Conservation (phyloP, 306 rosid genomes). For the Macrotyloma uniflorum region DNA sequence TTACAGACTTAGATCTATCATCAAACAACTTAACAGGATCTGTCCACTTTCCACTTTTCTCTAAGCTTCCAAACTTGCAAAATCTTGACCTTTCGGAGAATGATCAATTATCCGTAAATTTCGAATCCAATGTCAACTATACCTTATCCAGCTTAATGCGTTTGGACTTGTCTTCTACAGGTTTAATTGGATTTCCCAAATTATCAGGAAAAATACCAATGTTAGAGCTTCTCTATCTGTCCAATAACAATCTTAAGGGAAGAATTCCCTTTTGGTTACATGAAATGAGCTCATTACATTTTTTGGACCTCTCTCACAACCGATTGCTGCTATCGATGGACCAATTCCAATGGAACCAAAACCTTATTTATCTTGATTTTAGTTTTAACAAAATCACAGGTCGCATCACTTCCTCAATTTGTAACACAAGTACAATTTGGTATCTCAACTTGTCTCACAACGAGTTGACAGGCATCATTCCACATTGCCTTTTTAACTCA, state of each 20-base stretch:
- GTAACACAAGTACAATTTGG: background rate
- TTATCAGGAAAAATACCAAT: background rate
- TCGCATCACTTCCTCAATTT: background rate
- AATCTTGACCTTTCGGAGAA: background rate
- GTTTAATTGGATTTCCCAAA: background rate
- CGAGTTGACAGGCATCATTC: slow-evolving; percentile 31
- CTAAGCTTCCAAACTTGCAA: background rate
- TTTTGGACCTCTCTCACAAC: slow-evolving; percentile 24
- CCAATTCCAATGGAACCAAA: background rate
- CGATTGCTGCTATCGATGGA: background rate
- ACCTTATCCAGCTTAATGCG: background rate
- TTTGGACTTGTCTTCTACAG: background rate
- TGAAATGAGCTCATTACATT: rapidly evolving
- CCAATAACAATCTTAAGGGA: background rate
- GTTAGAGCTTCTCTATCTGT: background rate
- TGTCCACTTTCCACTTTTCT: background rate
- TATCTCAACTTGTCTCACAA: slow-evolving; percentile 4
- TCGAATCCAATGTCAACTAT: background rate
- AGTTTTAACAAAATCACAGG: slow-evolving; percentile 26
- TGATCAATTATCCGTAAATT: background rate
- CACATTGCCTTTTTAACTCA: slow-evolving; percentile 35
- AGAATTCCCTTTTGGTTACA: slow-evolving; percentile 21
- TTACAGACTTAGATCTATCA: background rate
- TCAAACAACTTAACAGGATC: background rate
- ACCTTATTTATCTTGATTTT: slow-evolving; percentile 13